Evolutionary conservation across 1,139 yeast genomes (phyloP).

Genomic region (Zygosaccharomyces pseudobailii): DNA sequence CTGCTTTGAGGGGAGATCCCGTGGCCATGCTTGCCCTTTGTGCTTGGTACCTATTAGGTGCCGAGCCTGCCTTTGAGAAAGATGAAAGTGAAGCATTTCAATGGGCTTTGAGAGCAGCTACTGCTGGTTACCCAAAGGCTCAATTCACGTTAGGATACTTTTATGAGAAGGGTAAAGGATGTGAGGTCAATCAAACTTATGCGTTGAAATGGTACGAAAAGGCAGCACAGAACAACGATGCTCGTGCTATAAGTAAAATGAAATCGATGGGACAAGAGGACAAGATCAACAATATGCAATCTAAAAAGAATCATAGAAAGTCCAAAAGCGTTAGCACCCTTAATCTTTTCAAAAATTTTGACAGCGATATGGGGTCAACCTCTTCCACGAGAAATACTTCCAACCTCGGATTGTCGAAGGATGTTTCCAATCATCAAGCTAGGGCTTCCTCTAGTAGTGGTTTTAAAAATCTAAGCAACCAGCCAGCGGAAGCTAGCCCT

Average conservation of each 20-base stretch:
- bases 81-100: slow-evolving; percentile 87
- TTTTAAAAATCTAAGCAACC: not conserved
- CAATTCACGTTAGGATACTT: slow-evolving; percentile 85
- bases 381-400: slow-evolving; percentile 2
- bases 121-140: slow-evolving; percentile 69
- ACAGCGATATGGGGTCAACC: slow-evolving; percentile 2
- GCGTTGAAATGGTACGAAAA: slow-evolving; percentile 71
- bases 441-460: not conserved
- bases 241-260: slow-evolving; percentile 47
- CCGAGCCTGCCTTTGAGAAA: slow-evolving; percentile 71
- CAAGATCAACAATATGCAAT: not conserved
- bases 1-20: slow-evolving; percentile 84
- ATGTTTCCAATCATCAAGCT: not conserved
- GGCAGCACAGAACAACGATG: slow-evolving; percentile 74
- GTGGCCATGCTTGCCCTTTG: slow-evolving; percentile 89
- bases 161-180: slow-evolving; percentile 83
- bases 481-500: not conserved
- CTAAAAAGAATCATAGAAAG: slow-evolving; percentile 7
- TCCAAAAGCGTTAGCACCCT: slow-evolving; percentile 10
- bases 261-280: slow-evolving; percentile 10
- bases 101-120: slow-evolving; percentile 90
- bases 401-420: not conserved
- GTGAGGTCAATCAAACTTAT: slow-evolving; percentile 51
- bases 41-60: slow-evolving; percentile 94
- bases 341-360: slow-evolving; percentile 11